Conservation (phyloP, 164 flowering plant genomes). For the Stephania cephalantha region DNA sequence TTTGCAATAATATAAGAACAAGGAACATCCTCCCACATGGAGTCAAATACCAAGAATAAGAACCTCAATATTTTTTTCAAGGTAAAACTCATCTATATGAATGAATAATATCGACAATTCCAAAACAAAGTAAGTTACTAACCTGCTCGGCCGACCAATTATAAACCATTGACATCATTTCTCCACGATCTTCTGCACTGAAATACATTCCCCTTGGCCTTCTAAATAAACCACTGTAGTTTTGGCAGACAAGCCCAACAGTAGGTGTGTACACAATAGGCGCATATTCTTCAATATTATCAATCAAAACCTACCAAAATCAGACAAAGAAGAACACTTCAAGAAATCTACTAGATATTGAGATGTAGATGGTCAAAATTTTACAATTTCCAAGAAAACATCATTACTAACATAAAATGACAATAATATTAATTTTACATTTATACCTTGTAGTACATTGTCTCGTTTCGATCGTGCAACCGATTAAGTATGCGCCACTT, state of each 20-base stretch:
- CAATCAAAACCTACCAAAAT: slow-evolving; percentile 69
- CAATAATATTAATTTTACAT: background rate
- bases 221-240: slow-evolving; percentile 90
- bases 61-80: background rate
- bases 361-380: background rate
- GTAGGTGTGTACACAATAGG: slow-evolving; percentile 97
- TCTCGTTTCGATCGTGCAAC: slow-evolving; percentile 96
- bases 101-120: background rate
- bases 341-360: background rate
- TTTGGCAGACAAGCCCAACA: slow-evolving; percentile 96
- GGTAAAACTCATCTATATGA: background rate
- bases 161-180: slow-evolving; percentile 96
- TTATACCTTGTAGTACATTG: slow-evolving; percentile 89
- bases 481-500: slow-evolving; percentile 96
- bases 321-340: background rate
- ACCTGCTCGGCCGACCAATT: slow-evolving; percentile 99
- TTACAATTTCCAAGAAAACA: background rate
- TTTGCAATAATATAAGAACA: background rate
- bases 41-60: background rate
- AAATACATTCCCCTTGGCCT: slow-evolving; percentile 98
- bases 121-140: background rate
- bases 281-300: slow-evolving; percentile 91
- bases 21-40: background rate
- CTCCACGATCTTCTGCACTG: slow-evolving; percentile 93
- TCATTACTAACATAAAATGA: background rate